phyloP scores from a whole-genome alignment of 1,284 basidiomycete species.

The Malassezia psittaci region DNA sequence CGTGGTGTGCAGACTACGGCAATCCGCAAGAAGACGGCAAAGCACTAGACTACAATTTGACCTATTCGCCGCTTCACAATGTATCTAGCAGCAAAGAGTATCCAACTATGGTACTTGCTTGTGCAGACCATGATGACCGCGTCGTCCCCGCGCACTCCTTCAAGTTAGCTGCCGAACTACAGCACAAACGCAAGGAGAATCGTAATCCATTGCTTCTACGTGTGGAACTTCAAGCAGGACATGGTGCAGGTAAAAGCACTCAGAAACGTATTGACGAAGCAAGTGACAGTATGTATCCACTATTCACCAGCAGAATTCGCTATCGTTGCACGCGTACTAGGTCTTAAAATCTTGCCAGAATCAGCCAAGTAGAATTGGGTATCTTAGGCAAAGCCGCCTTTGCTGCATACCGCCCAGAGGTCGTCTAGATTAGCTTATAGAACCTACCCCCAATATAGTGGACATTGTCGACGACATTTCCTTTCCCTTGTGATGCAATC shows the following conservation, averaged over 20 bases:
- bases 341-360: constrained; percentile 23
- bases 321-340: constrained; percentile 32
- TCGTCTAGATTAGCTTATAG: constrained; percentile 2
- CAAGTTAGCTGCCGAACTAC: constrained; percentile 45
- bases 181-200: constrained; percentile 34
- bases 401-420: constrained; percentile 13
- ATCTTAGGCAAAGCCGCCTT: constrained; percentile 10
- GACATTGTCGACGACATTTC: constrained; percentile 75
- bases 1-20: constrained; percentile 75
- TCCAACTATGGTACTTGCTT: constrained; percentile 37
- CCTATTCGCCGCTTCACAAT: constrained; percentile 43
- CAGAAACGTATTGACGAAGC: constrained; percentile 39
- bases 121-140: constrained; percentile 44
- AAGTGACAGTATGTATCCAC: constrained; percentile 22
- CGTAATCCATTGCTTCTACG: constrained; percentile 41
- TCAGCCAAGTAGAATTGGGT: constrained; percentile 1
- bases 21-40: constrained; percentile 54
- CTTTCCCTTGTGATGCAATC: constrained; percentile 79
- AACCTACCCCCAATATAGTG: constrained; percentile 77
- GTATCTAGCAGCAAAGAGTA: constrained; percentile 33
- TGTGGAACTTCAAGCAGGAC: constrained; percentile 42
- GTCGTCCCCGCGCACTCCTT: constrained; percentile 43
- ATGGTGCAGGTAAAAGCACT: constrained; percentile 44
- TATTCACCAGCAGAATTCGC: constrained; percentile 22
- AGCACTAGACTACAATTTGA: constrained; percentile 39